Conservation (phyloP, 1,284 basidiomycete species). For the Austroboletus novae-zelandiae region DNA sequence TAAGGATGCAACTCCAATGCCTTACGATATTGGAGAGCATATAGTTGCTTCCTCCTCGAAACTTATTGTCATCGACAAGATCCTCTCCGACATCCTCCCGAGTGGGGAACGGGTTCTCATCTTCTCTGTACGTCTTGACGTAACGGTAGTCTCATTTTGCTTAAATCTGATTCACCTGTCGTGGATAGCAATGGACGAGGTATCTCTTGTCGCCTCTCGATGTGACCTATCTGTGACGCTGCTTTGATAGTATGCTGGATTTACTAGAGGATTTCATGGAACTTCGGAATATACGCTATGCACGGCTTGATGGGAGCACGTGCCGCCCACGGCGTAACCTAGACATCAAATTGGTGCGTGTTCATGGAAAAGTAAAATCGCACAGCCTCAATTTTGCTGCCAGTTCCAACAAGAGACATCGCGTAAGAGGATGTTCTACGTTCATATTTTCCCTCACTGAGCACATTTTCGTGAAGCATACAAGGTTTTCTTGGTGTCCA, state of each 20-base stretch:
- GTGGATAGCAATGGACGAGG: slow-evolving; percentile 52
- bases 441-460: slow-evolving; percentile 22
- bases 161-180: slow-evolving; percentile 3
- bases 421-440: slow-evolving; percentile 34
- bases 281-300: slow-evolving; percentile 69
- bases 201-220: slow-evolving; percentile 18
- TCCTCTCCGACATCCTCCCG: slow-evolving; percentile 72
- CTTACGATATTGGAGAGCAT: slow-evolving; percentile 54
- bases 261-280: slow-evolving; percentile 82
- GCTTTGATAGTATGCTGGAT: slow-evolving; percentile 69
- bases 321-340: slow-evolving; percentile 50
- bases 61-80: slow-evolving; percentile 76
- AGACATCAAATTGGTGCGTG: slow-evolving; percentile 53
- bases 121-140: slow-evolving; percentile 62
- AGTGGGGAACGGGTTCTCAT: slow-evolving; percentile 82
- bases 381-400: slow-evolving; percentile 4
- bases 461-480: slow-evolving; percentile 54
- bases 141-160: too few species aligned
- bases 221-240: not conserved
- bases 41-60: slow-evolving; percentile 62
- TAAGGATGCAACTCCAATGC: slow-evolving; percentile 47
- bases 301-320: slow-evolving; percentile 72
- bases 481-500: slow-evolving; percentile 81
- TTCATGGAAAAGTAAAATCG: not conserved
- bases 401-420: slow-evolving; percentile 59